Evolutionary conservation across 2,329 filamentous ascomycete genomes (phyloP).

Genomic region (Fusarium duplospermum): DNA sequence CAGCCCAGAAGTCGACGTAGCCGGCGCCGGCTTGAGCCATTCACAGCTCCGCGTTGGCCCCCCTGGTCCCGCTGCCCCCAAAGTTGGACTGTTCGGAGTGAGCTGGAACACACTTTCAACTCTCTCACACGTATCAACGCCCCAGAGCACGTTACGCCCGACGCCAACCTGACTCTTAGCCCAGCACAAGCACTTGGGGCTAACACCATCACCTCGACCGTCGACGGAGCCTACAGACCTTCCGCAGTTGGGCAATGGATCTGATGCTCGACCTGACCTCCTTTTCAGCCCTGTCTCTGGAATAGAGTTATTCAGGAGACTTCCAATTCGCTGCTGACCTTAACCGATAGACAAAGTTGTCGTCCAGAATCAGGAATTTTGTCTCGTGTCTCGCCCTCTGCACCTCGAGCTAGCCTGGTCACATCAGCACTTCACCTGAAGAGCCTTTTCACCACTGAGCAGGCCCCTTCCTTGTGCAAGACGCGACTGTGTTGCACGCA

Average conservation of each 20-base stretch:
- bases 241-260: conserved; percentile 9
- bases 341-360: conserved; percentile 18
- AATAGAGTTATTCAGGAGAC: background rate
- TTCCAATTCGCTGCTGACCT: background rate
- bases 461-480: conserved; percentile 34
- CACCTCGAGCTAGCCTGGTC: conserved; percentile 2
- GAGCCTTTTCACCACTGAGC: conserved; percentile 10
- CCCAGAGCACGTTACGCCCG: conserved; percentile 30
- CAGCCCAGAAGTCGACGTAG: conserved; percentile 34
- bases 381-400: conserved; percentile 15
- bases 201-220: conserved; percentile 14
- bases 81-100: conserved; percentile 16
- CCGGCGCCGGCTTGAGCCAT: conserved; percentile 25
- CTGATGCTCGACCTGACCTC: conserved; percentile 24
- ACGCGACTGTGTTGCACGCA: conserved; percentile 36
- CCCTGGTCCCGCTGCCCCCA: conserved; percentile 34
- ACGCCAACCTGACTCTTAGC: conserved; percentile 20
- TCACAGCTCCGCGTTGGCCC: conserved; percentile 9
- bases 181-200: conserved; percentile 16
- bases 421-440: conserved; percentile 20
- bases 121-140: conserved; percentile 24
- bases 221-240: background rate
- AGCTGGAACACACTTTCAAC: conserved; percentile 14
- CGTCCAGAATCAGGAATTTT: conserved; percentile 27
- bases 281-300: conserved; percentile 36